Conservation (phyloP, 306 rosid species). For the Cicer judaicum region DNA sequence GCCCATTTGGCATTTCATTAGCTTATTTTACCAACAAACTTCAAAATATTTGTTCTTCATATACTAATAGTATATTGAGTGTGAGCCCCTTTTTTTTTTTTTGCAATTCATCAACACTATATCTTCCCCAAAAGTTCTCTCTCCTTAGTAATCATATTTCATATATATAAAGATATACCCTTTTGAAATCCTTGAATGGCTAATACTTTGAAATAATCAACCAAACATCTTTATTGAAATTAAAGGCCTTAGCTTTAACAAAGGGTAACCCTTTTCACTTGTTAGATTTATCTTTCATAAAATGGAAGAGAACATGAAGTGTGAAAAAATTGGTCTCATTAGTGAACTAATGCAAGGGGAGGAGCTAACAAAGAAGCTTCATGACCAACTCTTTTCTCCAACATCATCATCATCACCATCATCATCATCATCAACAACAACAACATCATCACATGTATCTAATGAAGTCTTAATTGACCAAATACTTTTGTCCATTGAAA, state of each 20-base stretch:
- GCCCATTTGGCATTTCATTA: constrained; percentile 34
- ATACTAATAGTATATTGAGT: background rate
- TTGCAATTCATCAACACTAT: too few species aligned
- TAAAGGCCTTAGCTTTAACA: background rate
- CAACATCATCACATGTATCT: constrained; percentile 55
- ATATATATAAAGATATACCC: too few species aligned
- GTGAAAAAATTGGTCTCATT: constrained; percentile 53
- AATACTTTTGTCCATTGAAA: constrained; percentile 63
- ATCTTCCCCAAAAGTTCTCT: too few species aligned
- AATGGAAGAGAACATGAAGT: constrained; percentile 52
- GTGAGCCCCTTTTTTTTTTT: background rate
- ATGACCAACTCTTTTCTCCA: constrained; percentile 47
- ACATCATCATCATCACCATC: constrained; percentile 55
- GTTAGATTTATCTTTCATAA: background rate
- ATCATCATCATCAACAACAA: constrained; percentile 49
- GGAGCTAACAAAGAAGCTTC: constrained; percentile 65
- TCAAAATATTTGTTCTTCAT: background rate
- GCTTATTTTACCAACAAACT: background rate
- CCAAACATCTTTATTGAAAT: too few species aligned
- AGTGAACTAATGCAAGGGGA: constrained; percentile 67
- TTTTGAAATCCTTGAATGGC: too few species aligned
- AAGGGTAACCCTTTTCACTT: background rate
- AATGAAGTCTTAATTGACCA: constrained; percentile 55
- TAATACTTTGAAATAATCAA: too few species aligned
- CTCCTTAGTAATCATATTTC: too few species aligned